phyloP scores from a whole-genome alignment of 202 grass and related monocot genomes.

The Musa balbisiana region DNA sequence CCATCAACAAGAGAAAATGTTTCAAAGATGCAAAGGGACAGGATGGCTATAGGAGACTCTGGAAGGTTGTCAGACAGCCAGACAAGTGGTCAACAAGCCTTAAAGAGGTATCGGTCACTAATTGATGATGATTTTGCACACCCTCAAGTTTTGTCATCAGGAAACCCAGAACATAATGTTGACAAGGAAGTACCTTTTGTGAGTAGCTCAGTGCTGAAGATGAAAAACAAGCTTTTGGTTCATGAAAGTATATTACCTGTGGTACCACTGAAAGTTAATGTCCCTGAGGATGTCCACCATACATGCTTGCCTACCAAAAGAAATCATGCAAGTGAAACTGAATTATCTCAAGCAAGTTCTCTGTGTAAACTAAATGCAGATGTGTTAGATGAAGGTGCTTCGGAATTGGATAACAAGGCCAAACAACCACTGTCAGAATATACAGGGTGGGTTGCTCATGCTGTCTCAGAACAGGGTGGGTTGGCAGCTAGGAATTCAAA shows the following conservation, averaged over 20 bases:
- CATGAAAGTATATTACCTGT: constrained; percentile 13
- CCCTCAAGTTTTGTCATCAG: constrained; percentile 3
- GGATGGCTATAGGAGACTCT: constrained; percentile 2
- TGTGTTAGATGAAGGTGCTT: constrained; percentile 22
- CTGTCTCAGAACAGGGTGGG: constrained; percentile 13
- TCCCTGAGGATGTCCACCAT: constrained; percentile 11
- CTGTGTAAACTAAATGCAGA: constrained; percentile 20
- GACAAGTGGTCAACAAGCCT: background rate
- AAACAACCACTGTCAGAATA: constrained; percentile 15
- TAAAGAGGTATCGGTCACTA: background rate
- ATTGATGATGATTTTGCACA: constrained; percentile 19
- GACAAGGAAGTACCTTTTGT: constrained; percentile 16
- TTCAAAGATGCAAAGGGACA: constrained; percentile 8
- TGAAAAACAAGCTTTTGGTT: constrained; percentile 10
- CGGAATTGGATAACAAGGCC: background rate
- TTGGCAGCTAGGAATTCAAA: background rate
- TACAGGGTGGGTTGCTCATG: constrained; percentile 8
- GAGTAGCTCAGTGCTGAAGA: background rate
- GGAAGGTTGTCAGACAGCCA: background rate
- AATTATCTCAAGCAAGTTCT: constrained; percentile 20
- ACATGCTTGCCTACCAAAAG: background rate
- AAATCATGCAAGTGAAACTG: background rate
- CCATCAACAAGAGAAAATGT: constrained; percentile 18
- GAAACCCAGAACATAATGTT: constrained; percentile 24
- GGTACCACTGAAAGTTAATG: constrained; percentile 23